Percentiles rank a stretch among this genome's conserved stretches.
phyloP scores from a whole-genome alignment of 2,329 filamentous ascomycete genomes.

The Coniochaeta pulveracea region DNA sequence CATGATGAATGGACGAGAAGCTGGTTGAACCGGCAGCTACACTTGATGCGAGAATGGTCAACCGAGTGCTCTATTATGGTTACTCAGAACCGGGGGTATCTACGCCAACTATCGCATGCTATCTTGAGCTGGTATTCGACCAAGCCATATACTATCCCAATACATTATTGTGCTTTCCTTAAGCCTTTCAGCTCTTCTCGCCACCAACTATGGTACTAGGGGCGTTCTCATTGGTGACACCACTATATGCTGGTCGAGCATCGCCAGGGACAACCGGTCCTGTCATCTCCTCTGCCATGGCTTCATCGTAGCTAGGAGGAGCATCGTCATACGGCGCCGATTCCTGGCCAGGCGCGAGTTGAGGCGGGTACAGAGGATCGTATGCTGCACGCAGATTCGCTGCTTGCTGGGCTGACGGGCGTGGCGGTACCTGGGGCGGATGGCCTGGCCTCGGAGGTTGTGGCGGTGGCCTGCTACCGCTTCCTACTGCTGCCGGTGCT shows the following conservation, averaged over 20 bases:
- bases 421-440: conserved; percentile 23
- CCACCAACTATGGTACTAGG: conserved; percentile 31
- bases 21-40: no score
- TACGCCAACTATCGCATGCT: no score
- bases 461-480: conserved; percentile 11
- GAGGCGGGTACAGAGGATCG: conserved; percentile 48
- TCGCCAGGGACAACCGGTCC: conserved; percentile 51
- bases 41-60: no score
- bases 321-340: conserved; percentile 54
- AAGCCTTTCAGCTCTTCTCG: conserved; percentile 23
- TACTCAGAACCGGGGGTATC: no score
- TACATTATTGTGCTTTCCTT: no score
- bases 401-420: conserved; percentile 20
- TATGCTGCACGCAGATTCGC: conserved; percentile 11
- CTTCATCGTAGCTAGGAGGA: conserved; percentile 93
- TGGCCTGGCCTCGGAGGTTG: conserved; percentile 6
- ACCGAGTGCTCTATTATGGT: no score
- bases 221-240: conserved; percentile 49
- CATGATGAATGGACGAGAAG: no score
- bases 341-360: conserved; percentile 27
- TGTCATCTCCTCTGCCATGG: conserved; percentile 63
- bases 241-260: conserved; percentile 56
- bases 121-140: neutral
- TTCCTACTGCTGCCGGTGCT: neutral
- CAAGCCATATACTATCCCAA: neutral